Percentiles rank a stretch among this genome's conserved stretches.
These are phyloP conservation scores for Aspergillus sparsus DNA, from an alignment of 495 filamentous ascomycete species.

Conservation along the genomic window DNA sequence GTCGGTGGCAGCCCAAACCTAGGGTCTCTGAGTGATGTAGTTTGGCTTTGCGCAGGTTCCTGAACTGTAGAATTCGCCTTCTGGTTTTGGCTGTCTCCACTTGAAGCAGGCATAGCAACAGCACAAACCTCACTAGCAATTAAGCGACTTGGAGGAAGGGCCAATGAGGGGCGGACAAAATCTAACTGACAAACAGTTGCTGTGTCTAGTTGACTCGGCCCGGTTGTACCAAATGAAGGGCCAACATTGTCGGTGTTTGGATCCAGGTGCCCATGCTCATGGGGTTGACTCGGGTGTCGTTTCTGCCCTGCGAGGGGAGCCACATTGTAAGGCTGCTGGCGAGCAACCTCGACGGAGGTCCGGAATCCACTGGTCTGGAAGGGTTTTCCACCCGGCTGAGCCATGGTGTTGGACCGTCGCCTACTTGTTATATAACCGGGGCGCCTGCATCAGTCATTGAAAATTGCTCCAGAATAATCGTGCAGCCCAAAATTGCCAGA, in stretches of 20 bases:
- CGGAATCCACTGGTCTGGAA: conserved; percentile 45
- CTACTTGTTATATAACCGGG: not conserved
- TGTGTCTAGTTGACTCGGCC: conserved; percentile 12
- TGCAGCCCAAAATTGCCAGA: not conserved
- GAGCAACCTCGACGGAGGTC: conserved; percentile 50
- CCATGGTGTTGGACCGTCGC: conserved; percentile 26
- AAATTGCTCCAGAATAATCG: not conserved
- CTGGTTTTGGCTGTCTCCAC: not conserved
- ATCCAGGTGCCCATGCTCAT: conserved; percentile 12
- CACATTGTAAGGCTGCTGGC: conserved; percentile 40
- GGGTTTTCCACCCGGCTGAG: conserved; percentile 29
- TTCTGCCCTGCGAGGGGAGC: conserved; percentile 46
- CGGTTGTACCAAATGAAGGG: not conserved
- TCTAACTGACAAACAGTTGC: conserved; percentile 13
- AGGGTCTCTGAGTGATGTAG: conserved; percentile 62
- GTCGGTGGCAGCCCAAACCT: conserved; percentile 63
- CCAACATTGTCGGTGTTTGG: conserved; percentile 16
- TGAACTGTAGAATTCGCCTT: conserved; percentile 38
- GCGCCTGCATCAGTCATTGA: not conserved
- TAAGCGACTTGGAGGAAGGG: conserved; percentile 34
- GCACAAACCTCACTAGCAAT: conserved; percentile 42
- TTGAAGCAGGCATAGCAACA: conserved; percentile 24
- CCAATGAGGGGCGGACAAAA: conserved; percentile 26
- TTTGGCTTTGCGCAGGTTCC: conserved; percentile 55
- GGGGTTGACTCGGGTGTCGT: conserved; percentile 30